These are phyloP conservation scores for Kingdonia uniflora DNA, from an alignment of 164 flowering plant species.

Conservation along the genomic window DNA sequence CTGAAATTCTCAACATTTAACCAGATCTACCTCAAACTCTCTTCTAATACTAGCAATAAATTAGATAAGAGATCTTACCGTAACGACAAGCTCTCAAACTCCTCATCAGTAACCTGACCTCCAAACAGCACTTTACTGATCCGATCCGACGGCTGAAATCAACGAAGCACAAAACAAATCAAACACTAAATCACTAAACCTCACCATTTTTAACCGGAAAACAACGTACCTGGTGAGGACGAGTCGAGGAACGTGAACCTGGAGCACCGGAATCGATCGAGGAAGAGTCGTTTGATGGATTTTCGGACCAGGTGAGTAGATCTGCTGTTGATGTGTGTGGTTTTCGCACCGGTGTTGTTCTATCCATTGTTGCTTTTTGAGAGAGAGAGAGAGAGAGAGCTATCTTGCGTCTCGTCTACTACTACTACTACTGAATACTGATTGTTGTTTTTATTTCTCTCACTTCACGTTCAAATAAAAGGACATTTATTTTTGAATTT, in stretches of 20 bases:
- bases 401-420: too few relatives aligned
- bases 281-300: conserved; percentile 27
- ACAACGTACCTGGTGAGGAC: conserved; percentile 51
- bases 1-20: not conserved
- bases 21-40: too few relatives aligned
- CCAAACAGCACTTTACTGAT: conserved; percentile 86
- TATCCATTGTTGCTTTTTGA: conserved; percentile 41
- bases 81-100: conserved; percentile 60
- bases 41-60: too few relatives aligned
- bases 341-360: conserved; percentile 73
- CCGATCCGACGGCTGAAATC: conserved; percentile 85
- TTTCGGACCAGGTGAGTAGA: conserved; percentile 96
- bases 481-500: too few relatives aligned
- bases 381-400: not conserved
- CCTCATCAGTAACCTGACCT: conserved; percentile 92
- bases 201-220: not conserved
- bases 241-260: conserved; percentile 36
- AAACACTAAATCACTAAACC: conserved; percentile 8
- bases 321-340: conserved; percentile 92
- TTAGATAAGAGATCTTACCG: conserved; percentile 61
- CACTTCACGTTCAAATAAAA: too few relatives aligned
- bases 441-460: too few relatives aligned
- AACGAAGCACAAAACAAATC: not conserved
- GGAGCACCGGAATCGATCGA: conserved; percentile 54
- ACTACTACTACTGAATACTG: too few relatives aligned